A percentile compares a stretch with the other conserved stretches of the same genome.
These are phyloP conservation scores for Nannochloris sp. DNA, from an alignment of 139 green algal genomes.

Conservation along the genomic window DNA sequence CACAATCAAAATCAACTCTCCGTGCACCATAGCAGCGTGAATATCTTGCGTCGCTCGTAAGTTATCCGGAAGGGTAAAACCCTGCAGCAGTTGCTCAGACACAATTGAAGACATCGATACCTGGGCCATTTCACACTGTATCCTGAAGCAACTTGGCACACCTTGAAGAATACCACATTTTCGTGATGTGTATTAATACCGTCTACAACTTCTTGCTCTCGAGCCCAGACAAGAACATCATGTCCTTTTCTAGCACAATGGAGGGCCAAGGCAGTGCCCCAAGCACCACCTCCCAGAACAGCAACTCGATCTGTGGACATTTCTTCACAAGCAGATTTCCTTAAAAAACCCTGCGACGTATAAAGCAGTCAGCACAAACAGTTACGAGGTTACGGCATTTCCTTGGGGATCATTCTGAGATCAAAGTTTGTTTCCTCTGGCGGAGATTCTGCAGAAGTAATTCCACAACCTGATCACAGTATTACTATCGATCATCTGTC, in stretches of 20 bases:
- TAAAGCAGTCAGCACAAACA: neutral
- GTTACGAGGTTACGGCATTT: neutral
- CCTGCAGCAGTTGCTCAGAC: conserved; percentile 13
- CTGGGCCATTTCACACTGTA: no score
- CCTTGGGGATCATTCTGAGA: no score
- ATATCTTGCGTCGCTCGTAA: conserved; percentile 45
- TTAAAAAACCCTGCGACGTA: neutral
- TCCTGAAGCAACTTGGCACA: neutral
- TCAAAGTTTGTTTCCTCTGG: no score
- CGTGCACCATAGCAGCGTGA: conserved; percentile 21
- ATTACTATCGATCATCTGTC: no score
- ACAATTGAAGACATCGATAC: conserved; percentile 3
- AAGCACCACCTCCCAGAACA: conserved; percentile 59
- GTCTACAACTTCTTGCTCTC: conserved; percentile 49
- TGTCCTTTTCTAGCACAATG: conserved; percentile 61
- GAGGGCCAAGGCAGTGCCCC: conserved; percentile 63
- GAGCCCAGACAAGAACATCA: conserved; percentile 50
- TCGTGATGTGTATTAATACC: conserved; percentile 53
- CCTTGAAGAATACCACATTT: conserved; percentile 55
- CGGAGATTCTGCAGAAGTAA: no score
- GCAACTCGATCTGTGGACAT: neutral
- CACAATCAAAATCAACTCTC: conserved; percentile 68
- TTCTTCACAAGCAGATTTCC: neutral
- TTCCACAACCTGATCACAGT: no score
- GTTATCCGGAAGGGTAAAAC: conserved; percentile 35